Percentiles rank a stretch among this genome's conserved stretches.
phyloP scores from a whole-genome alignment of 2,329 filamentous ascomycete species.

The Daldinia eschscholtzii region DNA sequence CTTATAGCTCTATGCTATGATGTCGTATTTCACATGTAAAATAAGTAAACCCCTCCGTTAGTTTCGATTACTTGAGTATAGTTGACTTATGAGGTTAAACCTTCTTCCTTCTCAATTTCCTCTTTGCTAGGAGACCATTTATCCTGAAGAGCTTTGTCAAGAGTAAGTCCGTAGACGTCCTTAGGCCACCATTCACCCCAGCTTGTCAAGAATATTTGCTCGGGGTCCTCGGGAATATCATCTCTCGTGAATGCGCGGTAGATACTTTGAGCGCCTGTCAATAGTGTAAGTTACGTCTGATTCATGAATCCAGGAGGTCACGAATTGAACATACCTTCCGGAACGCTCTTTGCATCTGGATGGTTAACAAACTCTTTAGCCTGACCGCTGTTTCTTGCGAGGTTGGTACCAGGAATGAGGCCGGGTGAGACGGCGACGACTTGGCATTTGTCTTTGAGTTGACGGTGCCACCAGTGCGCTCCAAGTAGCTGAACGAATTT shows the following conservation, averaged over 20 bases:
- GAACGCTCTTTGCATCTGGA: constrained; percentile 62
- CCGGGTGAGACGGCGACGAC: constrained; percentile 68
- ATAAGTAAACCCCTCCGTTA: not conserved
- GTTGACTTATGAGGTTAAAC: constrained; percentile 33
- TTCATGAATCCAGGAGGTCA: too few species aligned
- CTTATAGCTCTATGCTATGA: too few species aligned
- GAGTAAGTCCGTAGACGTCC: constrained; percentile 55
- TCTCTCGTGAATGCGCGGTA: constrained; percentile 59
- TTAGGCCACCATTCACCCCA: constrained; percentile 70
- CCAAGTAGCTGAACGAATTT: constrained; percentile 66
- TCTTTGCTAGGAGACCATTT: constrained; percentile 64
- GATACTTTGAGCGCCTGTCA: constrained; percentile 60
- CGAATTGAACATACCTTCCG: constrained; percentile 56
- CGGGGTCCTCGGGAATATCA: constrained; percentile 64
- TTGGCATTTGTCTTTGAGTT: constrained; percentile 58
- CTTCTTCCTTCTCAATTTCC: constrained; percentile 61
- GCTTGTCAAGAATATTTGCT: constrained; percentile 67
- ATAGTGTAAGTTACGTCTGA: not conserved
- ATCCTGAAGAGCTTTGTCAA: constrained; percentile 63
- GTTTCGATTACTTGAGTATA: not conserved
- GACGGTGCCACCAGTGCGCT: constrained; percentile 68
- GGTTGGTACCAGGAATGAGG: constrained; percentile 62
- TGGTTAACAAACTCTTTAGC: constrained; percentile 47
- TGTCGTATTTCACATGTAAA: not conserved
- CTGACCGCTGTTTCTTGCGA: constrained; percentile 50